A percentile compares a stretch with the other conserved stretches of the same genome.
Evolutionary conservation across 129 eudicot species (phyloP).

Genomic region (Lactuca saligna): DNA sequence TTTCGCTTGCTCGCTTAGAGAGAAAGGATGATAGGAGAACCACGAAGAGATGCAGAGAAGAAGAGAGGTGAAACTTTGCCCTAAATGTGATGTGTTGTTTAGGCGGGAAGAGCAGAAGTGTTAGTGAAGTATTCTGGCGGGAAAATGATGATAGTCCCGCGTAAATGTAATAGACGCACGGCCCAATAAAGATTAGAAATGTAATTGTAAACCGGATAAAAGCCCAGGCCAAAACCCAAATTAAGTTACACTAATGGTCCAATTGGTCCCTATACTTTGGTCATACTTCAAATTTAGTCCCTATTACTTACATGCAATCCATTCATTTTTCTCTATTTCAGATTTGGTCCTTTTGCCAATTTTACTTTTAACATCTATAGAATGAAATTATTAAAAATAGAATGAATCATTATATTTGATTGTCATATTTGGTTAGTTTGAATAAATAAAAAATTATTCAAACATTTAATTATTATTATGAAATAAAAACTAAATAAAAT

Average conservation of each 20-base stretch:
- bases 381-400: too few relatives aligned
- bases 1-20: conserved; percentile 12
- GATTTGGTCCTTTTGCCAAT: too few relatives aligned
- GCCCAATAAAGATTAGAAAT: not conserved
- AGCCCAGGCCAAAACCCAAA: conserved; percentile 10
- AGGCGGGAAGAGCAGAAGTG: conserved; percentile 34
- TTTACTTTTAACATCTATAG: too few relatives aligned
- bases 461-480: too few relatives aligned
- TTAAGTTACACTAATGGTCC: not conserved
- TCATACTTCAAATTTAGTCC: too few relatives aligned
- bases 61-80: conserved; percentile 24
- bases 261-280: not conserved
- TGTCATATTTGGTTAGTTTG: too few relatives aligned
- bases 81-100: conserved; percentile 17
- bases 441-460: too few relatives aligned
- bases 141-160: conserved; percentile 24
- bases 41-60: not conserved
- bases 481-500: too few relatives aligned
- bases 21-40: not conserved
- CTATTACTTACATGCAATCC: too few relatives aligned
- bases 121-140: conserved; percentile 23
- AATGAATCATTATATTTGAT: too few relatives aligned
- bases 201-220: not conserved
- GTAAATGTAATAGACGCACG: not conserved
- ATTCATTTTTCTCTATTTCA: too few relatives aligned